phyloP scores from a whole-genome alignment of 75 land plant species.

The Cupressus sempervirens region DNA sequence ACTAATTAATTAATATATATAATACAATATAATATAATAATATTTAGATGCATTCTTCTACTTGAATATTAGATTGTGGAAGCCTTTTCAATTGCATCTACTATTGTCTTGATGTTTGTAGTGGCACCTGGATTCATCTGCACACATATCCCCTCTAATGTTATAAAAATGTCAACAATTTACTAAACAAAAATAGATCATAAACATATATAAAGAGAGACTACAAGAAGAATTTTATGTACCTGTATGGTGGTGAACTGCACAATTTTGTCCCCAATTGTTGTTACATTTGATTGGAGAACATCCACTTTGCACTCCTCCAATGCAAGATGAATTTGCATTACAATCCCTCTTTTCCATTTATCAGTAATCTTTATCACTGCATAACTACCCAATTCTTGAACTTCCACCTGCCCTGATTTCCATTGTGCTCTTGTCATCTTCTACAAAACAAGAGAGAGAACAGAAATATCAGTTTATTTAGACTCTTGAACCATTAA shows the following conservation, averaged over 20 bases:
- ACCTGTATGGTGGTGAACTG: conserved; percentile 44
- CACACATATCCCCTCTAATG: background rate
- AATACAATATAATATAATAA: too few species aligned
- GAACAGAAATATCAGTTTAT: background rate
- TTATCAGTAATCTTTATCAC: conserved; percentile 28
- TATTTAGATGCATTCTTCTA: too few species aligned
- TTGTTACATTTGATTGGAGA: conserved; percentile 42
- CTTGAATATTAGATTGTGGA: background rate
- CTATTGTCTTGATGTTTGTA: background rate
- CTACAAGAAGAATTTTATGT: background rate
- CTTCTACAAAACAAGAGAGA: background rate
- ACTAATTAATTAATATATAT: too few species aligned
- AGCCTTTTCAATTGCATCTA: conserved; percentile 1
- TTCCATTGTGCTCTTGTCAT: background rate
- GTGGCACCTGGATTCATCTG: background rate
- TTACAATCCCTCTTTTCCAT: conserved; percentile 19
- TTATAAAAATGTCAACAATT: background rate
- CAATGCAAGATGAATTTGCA: conserved; percentile 31
- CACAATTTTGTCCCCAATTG: conserved; percentile 29
- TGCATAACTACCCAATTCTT: conserved; percentile 31
- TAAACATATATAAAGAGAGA: background rate
- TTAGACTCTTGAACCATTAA: background rate
- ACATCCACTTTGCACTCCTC: conserved; percentile 49
- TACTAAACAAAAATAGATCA: background rate
- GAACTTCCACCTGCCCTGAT: conserved; percentile 28